Percentiles rank a stretch among this genome's conserved stretches.
phyloP scores from a whole-genome alignment of 2,329 filamentous ascomycete genomes.

The Penicillium verrucosum region DNA sequence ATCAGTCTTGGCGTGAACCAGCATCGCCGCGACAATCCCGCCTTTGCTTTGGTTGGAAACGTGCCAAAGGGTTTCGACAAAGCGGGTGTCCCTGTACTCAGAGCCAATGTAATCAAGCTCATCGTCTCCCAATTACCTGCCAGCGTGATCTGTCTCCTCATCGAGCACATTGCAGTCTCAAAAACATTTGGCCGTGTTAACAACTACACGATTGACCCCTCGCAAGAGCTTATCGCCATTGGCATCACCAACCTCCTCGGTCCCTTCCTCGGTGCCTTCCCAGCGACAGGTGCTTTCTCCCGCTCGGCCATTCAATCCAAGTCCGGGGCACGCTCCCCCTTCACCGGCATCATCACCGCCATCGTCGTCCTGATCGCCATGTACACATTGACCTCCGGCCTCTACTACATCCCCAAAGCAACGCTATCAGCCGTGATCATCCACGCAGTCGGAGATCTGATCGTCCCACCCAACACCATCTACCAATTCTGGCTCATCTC shows the following conservation, averaged over 20 bases:
- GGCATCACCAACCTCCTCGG: conserved; percentile 83
- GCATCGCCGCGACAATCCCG: conserved; percentile 57
- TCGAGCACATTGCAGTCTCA: conserved; percentile 91
- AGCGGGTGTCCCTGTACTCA: conserved; percentile 66
- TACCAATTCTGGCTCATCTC: conserved; percentile 92
- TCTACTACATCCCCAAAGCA: conserved; percentile 84
- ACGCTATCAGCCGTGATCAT: conserved; percentile 82
- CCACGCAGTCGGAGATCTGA: conserved; percentile 84
- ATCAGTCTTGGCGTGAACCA: conserved; percentile 81
- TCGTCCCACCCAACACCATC: conserved; percentile 80
- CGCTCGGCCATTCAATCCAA: conserved; percentile 93
- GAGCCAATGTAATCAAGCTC: conserved; percentile 59
- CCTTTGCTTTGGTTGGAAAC: conserved; percentile 68
- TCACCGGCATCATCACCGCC: conserved; percentile 82
- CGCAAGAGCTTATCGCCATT: conserved; percentile 89
- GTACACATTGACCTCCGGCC: conserved; percentile 77
- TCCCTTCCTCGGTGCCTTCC: conserved; percentile 83
- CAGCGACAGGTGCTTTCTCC: conserved; percentile 88
- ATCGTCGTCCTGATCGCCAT: conserved; percentile 78
- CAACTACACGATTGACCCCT: conserved; percentile 89
- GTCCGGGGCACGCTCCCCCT: conserved; percentile 82
- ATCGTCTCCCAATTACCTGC: conserved; percentile 73
- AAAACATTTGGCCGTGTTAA: conserved; percentile 92
- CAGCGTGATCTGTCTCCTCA: conserved; percentile 80
- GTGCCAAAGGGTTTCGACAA: conserved; percentile 83